A percentile compares a stretch with the other conserved stretches of the same genome.
These are phyloP conservation scores for Dovyalis caffra DNA, from an alignment of 345 rosid genomes.

Conservation along the genomic window DNA sequence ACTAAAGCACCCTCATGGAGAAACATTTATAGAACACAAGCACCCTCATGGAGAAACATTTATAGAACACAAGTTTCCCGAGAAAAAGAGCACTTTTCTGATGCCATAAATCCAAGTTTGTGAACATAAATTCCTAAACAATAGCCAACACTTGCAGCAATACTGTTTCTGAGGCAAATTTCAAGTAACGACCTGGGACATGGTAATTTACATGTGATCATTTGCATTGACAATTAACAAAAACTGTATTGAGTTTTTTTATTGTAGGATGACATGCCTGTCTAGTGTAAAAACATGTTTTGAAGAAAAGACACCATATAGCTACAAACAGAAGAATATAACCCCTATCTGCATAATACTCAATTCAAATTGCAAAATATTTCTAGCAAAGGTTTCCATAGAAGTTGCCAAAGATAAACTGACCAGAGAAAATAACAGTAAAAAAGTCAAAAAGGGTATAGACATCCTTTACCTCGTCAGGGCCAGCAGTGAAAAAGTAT, in stretches of 20 bases:
- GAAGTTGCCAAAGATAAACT: too few relatives aligned
- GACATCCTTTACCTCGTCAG: slow-evolving; percentile 73
- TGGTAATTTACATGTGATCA: too few relatives aligned
- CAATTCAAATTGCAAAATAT: not conserved
- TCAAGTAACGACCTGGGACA: too few relatives aligned
- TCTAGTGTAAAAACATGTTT: not conserved
- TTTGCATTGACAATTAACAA: too few relatives aligned
- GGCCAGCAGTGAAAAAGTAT: slow-evolving; percentile 96
- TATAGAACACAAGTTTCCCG: too few relatives aligned
- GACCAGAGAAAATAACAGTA: not conserved
- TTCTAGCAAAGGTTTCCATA: not conserved
- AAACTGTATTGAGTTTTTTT: not conserved
- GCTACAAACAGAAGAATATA: not conserved
- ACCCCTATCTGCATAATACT: not conserved
- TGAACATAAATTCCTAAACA: not conserved
- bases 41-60: too few relatives aligned
- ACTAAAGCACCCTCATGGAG: too few relatives aligned
- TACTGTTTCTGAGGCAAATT: not conserved
- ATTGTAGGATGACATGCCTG: not conserved
- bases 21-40: too few relatives aligned
- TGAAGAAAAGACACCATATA: not conserved
- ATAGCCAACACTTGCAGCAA: not conserved
- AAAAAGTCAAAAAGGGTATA: not conserved
- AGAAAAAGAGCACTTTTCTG: not conserved
- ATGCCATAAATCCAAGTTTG: not conserved